Conservation (phyloP, 345 rosid genomes). For the Lepidium aucheri region DNA sequence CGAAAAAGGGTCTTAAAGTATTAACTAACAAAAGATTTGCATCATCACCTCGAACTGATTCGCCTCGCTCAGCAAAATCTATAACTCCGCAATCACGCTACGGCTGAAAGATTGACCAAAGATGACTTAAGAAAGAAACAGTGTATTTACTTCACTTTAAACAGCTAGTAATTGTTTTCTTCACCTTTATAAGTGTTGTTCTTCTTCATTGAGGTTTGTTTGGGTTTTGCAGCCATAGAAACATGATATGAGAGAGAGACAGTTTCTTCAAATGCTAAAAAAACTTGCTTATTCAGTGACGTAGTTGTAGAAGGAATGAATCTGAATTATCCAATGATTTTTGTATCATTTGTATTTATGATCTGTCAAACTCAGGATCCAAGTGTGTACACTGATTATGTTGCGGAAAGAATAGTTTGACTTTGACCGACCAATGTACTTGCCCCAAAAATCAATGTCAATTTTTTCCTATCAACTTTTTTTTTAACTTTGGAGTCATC, state of each 20-base stretch:
- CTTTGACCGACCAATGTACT: constrained; percentile 27
- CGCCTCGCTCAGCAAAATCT: constrained; percentile 33
- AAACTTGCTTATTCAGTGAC: background rate
- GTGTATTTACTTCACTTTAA: background rate
- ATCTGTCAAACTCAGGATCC: constrained; percentile 10
- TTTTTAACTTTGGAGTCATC: background rate
- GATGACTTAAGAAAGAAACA: background rate
- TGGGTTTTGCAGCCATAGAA: background rate
- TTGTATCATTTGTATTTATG: constrained; percentile 14
- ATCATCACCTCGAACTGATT: constrained; percentile 41
- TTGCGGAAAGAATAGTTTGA: constrained; percentile 20
- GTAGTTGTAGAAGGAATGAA: background rate
- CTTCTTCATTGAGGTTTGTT: background rate
- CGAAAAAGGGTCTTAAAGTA: constrained; percentile 51
- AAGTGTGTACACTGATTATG: constrained; percentile 16
- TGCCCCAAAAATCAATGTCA: constrained; percentile 1
- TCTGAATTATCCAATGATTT: background rate
- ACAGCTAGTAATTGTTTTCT: background rate
- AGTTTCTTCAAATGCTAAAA: background rate
- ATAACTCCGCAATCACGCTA: constrained; percentile 36
- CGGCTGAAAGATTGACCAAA: constrained; percentile 31
- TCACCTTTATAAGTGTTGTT: background rate
- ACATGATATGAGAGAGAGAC: background rate
- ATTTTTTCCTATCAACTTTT: background rate
- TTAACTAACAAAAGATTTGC: constrained; percentile 62